phyloP scores from a whole-genome alignment of 257 asterid genomes.

The Solanum bulbocastanum region DNA sequence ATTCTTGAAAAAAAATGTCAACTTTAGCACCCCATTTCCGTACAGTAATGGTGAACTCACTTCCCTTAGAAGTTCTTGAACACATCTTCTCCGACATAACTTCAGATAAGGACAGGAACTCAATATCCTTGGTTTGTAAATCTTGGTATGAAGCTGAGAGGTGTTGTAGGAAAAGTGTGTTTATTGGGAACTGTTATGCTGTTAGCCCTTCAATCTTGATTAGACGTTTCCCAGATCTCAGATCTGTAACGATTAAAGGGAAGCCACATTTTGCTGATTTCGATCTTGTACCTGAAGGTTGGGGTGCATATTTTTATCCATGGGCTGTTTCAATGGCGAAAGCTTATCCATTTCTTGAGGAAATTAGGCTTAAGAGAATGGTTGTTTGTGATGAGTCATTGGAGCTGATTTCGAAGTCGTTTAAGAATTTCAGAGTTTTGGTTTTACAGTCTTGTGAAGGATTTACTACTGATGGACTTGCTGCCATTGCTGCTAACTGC shows the following conservation, averaged over 20 bases:
- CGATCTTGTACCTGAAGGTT: constrained; percentile 82
- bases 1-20: background rate
- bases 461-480: constrained; percentile 54
- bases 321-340: constrained; percentile 64
- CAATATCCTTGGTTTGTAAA: constrained; percentile 74
- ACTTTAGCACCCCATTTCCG: background rate
- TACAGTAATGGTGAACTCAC: constrained; percentile 52
- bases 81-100: constrained; percentile 55
- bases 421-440: constrained; percentile 47
- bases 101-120: constrained; percentile 61
- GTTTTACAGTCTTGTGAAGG: constrained; percentile 58
- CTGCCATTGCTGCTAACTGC: constrained; percentile 70
- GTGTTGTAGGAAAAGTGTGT: constrained; percentile 70
- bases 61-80: constrained; percentile 84
- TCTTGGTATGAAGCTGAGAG: constrained; percentile 94
- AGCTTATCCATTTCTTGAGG: constrained; percentile 74
- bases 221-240: constrained; percentile 67
- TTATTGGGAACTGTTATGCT: constrained; percentile 81
- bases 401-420: constrained; percentile 54
- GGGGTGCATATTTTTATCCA: constrained; percentile 73
- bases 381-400: constrained; percentile 66
- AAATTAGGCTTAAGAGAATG: constrained; percentile 88
- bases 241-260: constrained; percentile 75
- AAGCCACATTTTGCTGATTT: constrained; percentile 97
- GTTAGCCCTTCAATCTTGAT: constrained; percentile 60